Evolutionary conservation across 176 grass and related monocot species (phyloP), one percentile per base, ranked within the genome.

Genomic region (Raddia distichophylla): DNA sequence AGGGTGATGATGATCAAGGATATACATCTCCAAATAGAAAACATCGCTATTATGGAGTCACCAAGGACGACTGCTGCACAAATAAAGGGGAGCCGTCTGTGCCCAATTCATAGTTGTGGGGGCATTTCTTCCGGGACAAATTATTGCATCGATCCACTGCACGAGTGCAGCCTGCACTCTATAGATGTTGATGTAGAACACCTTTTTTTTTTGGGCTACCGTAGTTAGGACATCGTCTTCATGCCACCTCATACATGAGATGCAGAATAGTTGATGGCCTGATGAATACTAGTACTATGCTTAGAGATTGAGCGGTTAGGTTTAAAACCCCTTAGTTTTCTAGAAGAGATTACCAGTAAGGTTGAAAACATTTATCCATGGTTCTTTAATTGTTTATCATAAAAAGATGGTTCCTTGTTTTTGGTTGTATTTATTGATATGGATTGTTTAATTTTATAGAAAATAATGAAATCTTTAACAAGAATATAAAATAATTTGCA

Each of bases 11-110:
- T 5, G 18, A 40, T 40, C 37, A 40, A 45, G 44, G 63, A 76
- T 59, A 60, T 65, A 20, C 10, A 62, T 59, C 10, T 71, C 57
- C 59, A 49, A 18, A 33, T 27, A 33, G 13, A 34, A 42, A 18
- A 48, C 59, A 43, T 78, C 42, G 9, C 60, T 61, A 40, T 66
- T 16, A 73, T 83, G 74, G 17, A 53, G 59, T 67, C 69, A 16
- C n/a, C 18, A 7, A 53, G 75, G 8, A 67, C 64, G 67, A 40
- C 49, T 45, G 8, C 46, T 40, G 37, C 37, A 40, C 37, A 4
- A 40, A n/a, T 40, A 46, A 42, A 13, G n/a, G 62, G 35, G 9
- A 67, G 4, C 72, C 12, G 27, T 59, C 16, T 17, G 60, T 19
- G 27, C 55, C 68, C 56, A 44, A 22, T 48, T 15, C 22, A 63